Base-by-base conservation (phyloP, 208 protist species). In the Lotmaria passim region DNA sequence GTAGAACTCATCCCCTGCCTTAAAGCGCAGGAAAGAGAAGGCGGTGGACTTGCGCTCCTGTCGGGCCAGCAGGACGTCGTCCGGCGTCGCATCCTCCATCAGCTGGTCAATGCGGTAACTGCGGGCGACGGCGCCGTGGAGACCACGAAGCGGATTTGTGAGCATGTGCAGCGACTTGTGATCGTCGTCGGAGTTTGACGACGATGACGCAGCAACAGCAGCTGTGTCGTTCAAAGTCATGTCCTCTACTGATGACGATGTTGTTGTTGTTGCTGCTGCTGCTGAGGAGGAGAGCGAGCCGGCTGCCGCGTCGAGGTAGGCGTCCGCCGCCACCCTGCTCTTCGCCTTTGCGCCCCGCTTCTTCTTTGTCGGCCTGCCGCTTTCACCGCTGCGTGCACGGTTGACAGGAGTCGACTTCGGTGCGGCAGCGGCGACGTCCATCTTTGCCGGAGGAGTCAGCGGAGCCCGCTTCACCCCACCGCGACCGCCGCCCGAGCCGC, bases 101-200 rank as follows among this genome's bases (percentile, higher is more conserved):
- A 94, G 60, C 69, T 89, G 85, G 63, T 94, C 89, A 8, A 94
- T 75, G 24, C 89, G 85, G 64, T 91, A 94, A 58, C 85, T 94
- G 26, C 89, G 85, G 10, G 76, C 36, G 4, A 94, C 58, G 19
- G 80, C 69, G 12, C 73, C 66, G 69, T 91, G 89, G 2, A 94
- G 57, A 31, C 83, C 85, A 50, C 73, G 71, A 71, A 94, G 91
- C 3, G 89, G 89, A 53, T 91, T 94, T 4, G 84, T 77, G 23
- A 90, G 51, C 14, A 76, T 46, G n/a, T 50, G 67, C 31, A 33
- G 72, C 10, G 69, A 69, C 34, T 51, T 60, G 58, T 52, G 43
- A 24, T 34, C 46, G 11, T 52, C n/a, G 19, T 51, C 41, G 36
- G 34, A 17, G 44, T 36, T 21, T 24, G 53, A 58, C n/a, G 62